A percentile compares a stretch with the other conserved stretches of the same genome.
phyloP scores from a whole-genome alignment of 192 early-diverging fungal species.

The Backusella parvicylindrica region DNA sequence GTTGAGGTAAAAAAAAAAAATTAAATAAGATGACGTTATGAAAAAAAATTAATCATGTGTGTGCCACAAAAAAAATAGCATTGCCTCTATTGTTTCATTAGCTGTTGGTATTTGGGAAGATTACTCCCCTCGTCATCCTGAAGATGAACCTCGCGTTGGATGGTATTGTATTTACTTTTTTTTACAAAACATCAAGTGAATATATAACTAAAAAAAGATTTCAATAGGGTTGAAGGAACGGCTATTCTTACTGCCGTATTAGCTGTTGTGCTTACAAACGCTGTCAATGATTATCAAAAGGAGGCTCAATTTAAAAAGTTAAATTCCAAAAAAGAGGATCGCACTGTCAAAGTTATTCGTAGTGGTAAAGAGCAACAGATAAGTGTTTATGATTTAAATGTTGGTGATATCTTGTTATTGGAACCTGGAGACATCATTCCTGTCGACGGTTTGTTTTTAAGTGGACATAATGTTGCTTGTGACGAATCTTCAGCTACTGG shows the following conservation, averaged over 20 bases:
- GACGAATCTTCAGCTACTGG: conserved; percentile 93
- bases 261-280: conserved; percentile 86
- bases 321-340: conserved; percentile 83
- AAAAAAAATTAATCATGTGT: neutral
- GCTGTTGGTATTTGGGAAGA: conserved; percentile 88
- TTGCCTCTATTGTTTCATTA: conserved; percentile 81
- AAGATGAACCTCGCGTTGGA: conserved; percentile 72
- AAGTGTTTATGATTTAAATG: conserved; percentile 74
- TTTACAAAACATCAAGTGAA: neutral
- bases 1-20: conserved; percentile 8
- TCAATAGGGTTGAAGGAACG: conserved; percentile 50
- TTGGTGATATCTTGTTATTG: conserved; percentile 85
- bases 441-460: conserved; percentile 82
- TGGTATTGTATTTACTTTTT: conserved; percentile 46
- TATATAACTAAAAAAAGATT: neutral
- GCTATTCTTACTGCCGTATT: conserved; percentile 84
- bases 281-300: conserved; percentile 89
- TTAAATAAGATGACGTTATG: conserved; percentile 43
- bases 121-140: conserved; percentile 54
- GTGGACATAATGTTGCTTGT: conserved; percentile 72
- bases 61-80: conserved; percentile 26
- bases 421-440: conserved; percentile 91
- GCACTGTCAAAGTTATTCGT: conserved; percentile 69
- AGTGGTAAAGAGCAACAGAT: conserved; percentile 75
- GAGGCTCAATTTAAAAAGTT: conserved; percentile 85